Conservation (phyloP, 352 stramenopile species). For the Phytophthora syringae region DNA sequence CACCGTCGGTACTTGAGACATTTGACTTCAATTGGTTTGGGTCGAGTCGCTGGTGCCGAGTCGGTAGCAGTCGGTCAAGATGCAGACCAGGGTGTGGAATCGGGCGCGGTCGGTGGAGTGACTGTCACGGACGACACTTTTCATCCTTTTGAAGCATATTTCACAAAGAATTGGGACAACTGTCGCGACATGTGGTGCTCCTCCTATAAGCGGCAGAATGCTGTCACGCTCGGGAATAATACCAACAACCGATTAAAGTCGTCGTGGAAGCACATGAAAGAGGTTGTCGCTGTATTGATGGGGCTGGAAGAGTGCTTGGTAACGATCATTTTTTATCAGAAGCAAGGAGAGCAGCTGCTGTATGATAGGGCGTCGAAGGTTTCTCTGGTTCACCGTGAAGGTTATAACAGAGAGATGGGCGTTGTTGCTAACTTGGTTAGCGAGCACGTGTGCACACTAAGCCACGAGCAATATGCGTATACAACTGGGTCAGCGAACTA, state of each 20-base stretch:
- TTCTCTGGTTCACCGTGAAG: not conserved
- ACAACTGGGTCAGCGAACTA: not conserved
- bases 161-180: too few relatives aligned
- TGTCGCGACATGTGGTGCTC: too few relatives aligned
- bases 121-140: too few relatives aligned
- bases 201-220: too few relatives aligned
- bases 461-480: not conserved
- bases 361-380: not conserved
- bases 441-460: not conserved
- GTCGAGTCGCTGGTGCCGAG: not conserved
- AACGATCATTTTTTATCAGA: not conserved
- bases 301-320: not conserved
- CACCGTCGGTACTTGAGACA: not conserved
- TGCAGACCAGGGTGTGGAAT: too few relatives aligned
- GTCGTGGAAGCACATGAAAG: not conserved
- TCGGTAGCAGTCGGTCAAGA: too few relatives aligned
- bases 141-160: too few relatives aligned
- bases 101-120: too few relatives aligned
- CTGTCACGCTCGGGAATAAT: not conserved
- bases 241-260: not conserved
- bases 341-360: not conserved
- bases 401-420: not conserved
- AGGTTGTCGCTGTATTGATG: not conserved
- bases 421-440: not conserved
- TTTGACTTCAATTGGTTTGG: not conserved